Base-by-base conservation (phyloP, 768 basidiomycete genomes). In the Lactarius vividus region DNA sequence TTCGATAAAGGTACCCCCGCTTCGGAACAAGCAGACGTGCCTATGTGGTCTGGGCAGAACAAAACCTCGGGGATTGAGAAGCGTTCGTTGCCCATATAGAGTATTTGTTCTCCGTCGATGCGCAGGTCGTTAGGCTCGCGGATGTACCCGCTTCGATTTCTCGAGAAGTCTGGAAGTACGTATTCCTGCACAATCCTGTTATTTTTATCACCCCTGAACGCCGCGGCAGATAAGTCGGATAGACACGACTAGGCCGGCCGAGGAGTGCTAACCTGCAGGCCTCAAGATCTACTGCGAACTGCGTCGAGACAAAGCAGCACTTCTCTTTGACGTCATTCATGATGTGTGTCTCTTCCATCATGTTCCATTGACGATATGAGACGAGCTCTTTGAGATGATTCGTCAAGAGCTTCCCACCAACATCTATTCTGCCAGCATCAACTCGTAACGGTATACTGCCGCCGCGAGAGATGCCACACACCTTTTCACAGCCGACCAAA, bases 341-440 rank as follows among this genome's bases (percentile, higher is more conserved):
- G 73, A 98, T 91, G 75, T 89, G 86, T 2, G 94, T 96, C 75
- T 98, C 90, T 72, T 97, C 94, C 88, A 96, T 95, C 92, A 98
- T 94, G 75, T 98, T 93, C 92, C 93, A 98, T 74, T 98, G 96
- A 53, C 96, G 88, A 75, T 91, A 98, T 15, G 94, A 96, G 6
- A 96, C 85, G 54, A 96, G 82, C 73, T 96, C 92, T 74, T 97
- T 97, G 28, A 98, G 83, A 59, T 96, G 92, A 77, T 98, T 98
- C 29, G 96, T 98, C 64, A 98, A 76, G 11, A 98, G 83, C 78
- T 98, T 97, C 56, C 96, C 96, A 59, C 96, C 96, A 20, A 97
- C 88, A 73, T 97, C 94, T 75, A 98, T 86, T 73, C 96, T 96
- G 75, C 66, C 68, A 26, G 56, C 46, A 37, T 66, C 61, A 42